These are phyloP conservation scores for Fusarium globosum DNA, from an alignment of 2,329 filamentous ascomycete species.

Conservation along the genomic window DNA sequence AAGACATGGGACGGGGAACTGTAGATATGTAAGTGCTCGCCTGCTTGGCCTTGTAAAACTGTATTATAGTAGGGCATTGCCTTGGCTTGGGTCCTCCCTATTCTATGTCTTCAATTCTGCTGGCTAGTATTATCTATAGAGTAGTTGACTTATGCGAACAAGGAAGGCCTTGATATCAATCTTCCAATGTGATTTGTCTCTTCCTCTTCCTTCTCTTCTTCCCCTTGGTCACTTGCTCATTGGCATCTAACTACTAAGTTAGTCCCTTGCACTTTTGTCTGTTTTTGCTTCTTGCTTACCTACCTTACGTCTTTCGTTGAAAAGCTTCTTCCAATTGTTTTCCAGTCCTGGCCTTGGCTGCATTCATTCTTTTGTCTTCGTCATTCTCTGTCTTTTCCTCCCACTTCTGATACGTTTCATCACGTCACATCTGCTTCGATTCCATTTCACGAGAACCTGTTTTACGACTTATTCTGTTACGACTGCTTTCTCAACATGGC, in stretches of 20 bases:
- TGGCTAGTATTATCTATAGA: neutral
- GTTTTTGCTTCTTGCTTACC: constrained; percentile 30
- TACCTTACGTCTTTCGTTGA: constrained; percentile 27
- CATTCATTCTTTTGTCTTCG: constrained; percentile 31
- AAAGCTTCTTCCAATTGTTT: constrained; percentile 14
- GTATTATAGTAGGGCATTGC: constrained; percentile 1
- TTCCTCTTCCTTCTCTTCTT: constrained; percentile 1
- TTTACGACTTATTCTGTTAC: neutral
- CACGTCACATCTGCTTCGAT: constrained; percentile 10
- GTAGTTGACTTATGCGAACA: constrained; percentile 28
- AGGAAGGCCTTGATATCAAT: constrained; percentile 35
- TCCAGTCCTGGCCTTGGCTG: constrained; percentile 37
- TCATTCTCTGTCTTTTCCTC: constrained; percentile 4
- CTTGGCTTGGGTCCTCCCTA: neutral
- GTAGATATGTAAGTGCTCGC: constrained; percentile 13
- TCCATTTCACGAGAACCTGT: neutral
- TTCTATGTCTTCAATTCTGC: neutral
- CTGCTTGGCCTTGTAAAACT: constrained; percentile 1
- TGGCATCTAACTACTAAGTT: neutral
- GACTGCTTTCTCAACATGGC: constrained; percentile 14
- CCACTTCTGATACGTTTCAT: constrained; percentile 3
- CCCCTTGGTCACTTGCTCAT: neutral
- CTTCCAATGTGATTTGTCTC: constrained; percentile 25
- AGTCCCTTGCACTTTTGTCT: constrained; percentile 12
- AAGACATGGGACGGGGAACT: constrained; percentile 36